phyloP scores from a whole-genome alignment of 805 yeast species.

The Saturnispora quitensis region DNA sequence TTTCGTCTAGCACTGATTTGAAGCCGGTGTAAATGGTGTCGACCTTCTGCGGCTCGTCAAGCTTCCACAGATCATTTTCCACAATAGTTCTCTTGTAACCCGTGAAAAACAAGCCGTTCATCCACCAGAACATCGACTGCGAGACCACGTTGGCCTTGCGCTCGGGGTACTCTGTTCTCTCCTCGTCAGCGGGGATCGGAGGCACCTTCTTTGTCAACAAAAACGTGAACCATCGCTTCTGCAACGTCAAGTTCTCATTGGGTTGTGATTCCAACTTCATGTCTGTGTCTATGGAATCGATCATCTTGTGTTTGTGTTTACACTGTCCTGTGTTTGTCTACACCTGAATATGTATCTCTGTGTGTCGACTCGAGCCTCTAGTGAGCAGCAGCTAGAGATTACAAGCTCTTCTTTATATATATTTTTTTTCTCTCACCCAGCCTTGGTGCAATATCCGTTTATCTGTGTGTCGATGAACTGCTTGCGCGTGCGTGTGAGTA shows the following conservation, averaged over 20 bases:
- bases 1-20: constrained; percentile 24
- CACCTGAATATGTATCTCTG: background rate
- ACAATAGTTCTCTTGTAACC: constrained; percentile 69
- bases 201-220: constrained; percentile 42
- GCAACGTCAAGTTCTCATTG: constrained; percentile 15
- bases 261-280: constrained; percentile 7
- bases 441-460: background rate
- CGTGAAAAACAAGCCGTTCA: constrained; percentile 48
- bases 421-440: background rate
- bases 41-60: constrained; percentile 35
- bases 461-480: background rate
- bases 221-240: constrained; percentile 43
- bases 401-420: background rate
- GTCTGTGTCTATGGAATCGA: background rate
- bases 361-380: background rate
- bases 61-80: constrained; percentile 48
- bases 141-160: constrained; percentile 32
- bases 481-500: background rate
- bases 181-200: constrained; percentile 41
- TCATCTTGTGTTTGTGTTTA: background rate
- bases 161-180: constrained; percentile 43
- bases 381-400: background rate
- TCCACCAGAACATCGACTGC: constrained; percentile 56
- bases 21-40: constrained; percentile 35
- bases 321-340: too few species aligned